Evolutionary conservation across 2,329 filamentous ascomycete species (phyloP).

Genomic region (Alternaria conjuncta): DNA sequence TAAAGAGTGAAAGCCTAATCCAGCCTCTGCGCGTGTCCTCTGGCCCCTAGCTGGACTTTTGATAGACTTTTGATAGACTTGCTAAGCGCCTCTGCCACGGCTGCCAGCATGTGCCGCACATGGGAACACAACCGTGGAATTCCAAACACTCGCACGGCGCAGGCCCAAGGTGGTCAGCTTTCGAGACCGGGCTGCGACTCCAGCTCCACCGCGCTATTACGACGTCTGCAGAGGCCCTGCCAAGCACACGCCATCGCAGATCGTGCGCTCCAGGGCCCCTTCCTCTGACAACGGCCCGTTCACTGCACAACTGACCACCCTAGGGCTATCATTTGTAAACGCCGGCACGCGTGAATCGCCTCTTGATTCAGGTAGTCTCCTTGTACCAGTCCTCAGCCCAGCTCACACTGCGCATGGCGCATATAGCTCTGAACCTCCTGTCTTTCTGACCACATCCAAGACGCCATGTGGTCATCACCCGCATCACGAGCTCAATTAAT

Average conservation of each 20-base stretch:
- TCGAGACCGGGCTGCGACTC: slow-evolving; percentile 22
- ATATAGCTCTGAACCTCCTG: not conserved
- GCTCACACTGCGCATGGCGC: not conserved
- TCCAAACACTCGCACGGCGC: slow-evolving; percentile 1
- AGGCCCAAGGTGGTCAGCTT: slow-evolving; percentile 15
- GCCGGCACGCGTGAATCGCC: not conserved
- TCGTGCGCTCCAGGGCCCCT: slow-evolving; percentile 5
- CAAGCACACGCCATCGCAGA: slow-evolving; percentile 22
- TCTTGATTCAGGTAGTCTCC: not conserved
- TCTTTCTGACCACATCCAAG: slow-evolving; percentile 5
- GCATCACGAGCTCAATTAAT: not conserved
- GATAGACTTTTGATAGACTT: not conserved
- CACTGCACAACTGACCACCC: not conserved
- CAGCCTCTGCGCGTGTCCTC: not conserved
- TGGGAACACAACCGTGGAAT: not conserved
- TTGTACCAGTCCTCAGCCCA: not conserved
- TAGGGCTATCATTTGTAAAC: not conserved
- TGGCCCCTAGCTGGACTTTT: not conserved
- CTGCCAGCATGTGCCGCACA: not conserved
- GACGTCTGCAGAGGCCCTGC: slow-evolving; percentile 16
- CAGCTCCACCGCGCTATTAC: slow-evolving; percentile 17
- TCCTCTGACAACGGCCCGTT: not conserved
- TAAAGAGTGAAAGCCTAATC: not conserved
- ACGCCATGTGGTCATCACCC: not conserved
- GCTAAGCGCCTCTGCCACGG: not conserved